Evolutionary conservation across 2,329 filamentous ascomycete species (phyloP).

Genomic region (Spiromastix sp.): DNA sequence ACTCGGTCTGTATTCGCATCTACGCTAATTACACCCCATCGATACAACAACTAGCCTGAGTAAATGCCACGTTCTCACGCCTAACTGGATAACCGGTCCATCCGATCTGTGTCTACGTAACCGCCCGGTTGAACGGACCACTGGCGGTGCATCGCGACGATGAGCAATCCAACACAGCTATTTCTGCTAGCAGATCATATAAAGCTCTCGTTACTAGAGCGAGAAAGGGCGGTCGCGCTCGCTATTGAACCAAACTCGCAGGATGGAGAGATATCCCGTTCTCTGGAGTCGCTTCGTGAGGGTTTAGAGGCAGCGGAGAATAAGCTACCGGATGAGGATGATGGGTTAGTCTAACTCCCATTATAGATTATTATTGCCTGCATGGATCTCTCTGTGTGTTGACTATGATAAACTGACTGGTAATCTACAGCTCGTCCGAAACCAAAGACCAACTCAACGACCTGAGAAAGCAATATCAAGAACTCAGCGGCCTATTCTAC

Average conservation of each 20-base stretch:
- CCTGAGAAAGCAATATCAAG: constrained; percentile 63
- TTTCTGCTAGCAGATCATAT: constrained; percentile 92
- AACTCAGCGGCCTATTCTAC: constrained; percentile 72
- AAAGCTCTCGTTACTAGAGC: constrained; percentile 88
- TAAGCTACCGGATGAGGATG: constrained; percentile 52
- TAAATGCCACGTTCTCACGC: no score
- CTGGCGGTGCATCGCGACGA: no score
- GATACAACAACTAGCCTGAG: no score
- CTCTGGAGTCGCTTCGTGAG: constrained; percentile 73
- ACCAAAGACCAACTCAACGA: constrained; percentile 56
- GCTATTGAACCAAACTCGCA: constrained; percentile 70
- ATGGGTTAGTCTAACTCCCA: no score
- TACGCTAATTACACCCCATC: no score
- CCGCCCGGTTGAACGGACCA: no score
- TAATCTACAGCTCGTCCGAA: constrained; percentile 35
- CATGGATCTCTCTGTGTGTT: no score
- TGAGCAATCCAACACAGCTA: constrained; percentile 58
- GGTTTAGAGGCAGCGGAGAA: constrained; percentile 62
- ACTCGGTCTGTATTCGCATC: no score
- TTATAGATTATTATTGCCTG: no score
- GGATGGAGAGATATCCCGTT: constrained; percentile 80
- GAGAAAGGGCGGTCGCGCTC: constrained; percentile 72
- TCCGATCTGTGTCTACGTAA: no score
- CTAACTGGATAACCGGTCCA: no score
- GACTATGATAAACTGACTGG: no score